Percentiles rank a stretch among this genome's conserved stretches.
phyloP scores from a whole-genome alignment of 2,329 filamentous ascomycete genomes.

The Lachnellula cervina region DNA sequence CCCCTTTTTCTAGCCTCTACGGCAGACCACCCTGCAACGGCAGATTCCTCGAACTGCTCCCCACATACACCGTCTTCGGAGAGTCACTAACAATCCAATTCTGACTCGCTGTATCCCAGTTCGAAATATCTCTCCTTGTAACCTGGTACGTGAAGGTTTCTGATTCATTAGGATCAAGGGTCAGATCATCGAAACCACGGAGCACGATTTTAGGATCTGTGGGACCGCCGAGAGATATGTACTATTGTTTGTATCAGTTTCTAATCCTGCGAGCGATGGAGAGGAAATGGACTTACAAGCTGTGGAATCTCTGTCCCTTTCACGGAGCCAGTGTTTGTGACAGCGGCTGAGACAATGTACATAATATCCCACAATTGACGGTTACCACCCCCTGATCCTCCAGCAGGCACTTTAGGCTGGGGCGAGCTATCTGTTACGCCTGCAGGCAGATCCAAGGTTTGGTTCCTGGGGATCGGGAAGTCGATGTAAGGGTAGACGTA shows the following conservation, averaged over 20 bases:
- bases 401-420: slow-evolving; percentile 42
- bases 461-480: slow-evolving; percentile 33
- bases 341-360: slow-evolving; percentile 47
- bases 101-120: slow-evolving; percentile 74
- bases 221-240: slow-evolving; percentile 74
- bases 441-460: slow-evolving; percentile 30
- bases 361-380: slow-evolving; percentile 48
- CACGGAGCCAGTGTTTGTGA: slow-evolving; percentile 52
- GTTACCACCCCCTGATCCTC: slow-evolving; percentile 50
- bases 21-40: slow-evolving; percentile 8
- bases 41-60: slow-evolving; percentile 25
- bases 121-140: slow-evolving; percentile 77
- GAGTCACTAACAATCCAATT: slow-evolving; percentile 63
- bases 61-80: slow-evolving; percentile 30
- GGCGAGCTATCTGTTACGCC: slow-evolving; percentile 40
- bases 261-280: slow-evolving; percentile 38
- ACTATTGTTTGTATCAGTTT: slow-evolving; percentile 38
- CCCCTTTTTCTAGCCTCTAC: too few species aligned
- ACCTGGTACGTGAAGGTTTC: slow-evolving; percentile 63
- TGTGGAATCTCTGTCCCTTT: slow-evolving; percentile 55
- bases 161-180: slow-evolving; percentile 61
- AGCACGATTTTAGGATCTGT: slow-evolving; percentile 64
- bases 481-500: slow-evolving; percentile 55
- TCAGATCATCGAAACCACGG: slow-evolving; percentile 75
- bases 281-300: slow-evolving; percentile 31